A percentile compares a stretch with the other conserved stretches of the same genome.
Evolutionary conservation across 2,329 filamentous ascomycete genomes (phyloP).

Genomic region (Ophiocordyceps polyrhachis-furcata): DNA sequence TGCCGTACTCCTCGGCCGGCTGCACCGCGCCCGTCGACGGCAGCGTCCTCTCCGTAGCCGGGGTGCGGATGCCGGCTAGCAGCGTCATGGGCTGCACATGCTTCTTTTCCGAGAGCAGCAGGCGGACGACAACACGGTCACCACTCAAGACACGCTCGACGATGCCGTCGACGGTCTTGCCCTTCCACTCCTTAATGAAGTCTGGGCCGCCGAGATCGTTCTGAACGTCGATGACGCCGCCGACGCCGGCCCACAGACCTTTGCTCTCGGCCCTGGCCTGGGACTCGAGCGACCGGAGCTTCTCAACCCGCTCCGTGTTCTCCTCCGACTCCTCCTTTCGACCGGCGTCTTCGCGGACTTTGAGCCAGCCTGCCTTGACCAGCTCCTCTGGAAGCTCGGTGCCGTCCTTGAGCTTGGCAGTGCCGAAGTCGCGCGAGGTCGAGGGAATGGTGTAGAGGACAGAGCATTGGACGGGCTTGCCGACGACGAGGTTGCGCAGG

Average conservation of each 20-base stretch:
- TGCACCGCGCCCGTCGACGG: slow-evolving; percentile 63
- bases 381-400: slow-evolving; percentile 62
- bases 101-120: slow-evolving; percentile 63
- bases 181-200: slow-evolving; percentile 72
- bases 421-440: slow-evolving; percentile 74
- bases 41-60: slow-evolving; percentile 72
- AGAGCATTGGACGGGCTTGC: slow-evolving; percentile 71
- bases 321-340: slow-evolving; percentile 77
- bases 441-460: slow-evolving; percentile 77
- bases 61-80: slow-evolving; percentile 73
- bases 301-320: slow-evolving; percentile 51
- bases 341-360: slow-evolving; percentile 84
- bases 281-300: slow-evolving; percentile 57
- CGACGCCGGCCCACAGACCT: slow-evolving; percentile 57
- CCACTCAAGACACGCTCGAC: slow-evolving; percentile 84
- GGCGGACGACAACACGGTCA: slow-evolving; percentile 70
- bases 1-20: slow-evolving; percentile 73
- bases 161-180: slow-evolving; percentile 64
- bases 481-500: slow-evolving; percentile 65
- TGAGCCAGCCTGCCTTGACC: slow-evolving; percentile 79
- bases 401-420: slow-evolving; percentile 58
- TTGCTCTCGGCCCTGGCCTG: slow-evolving; percentile 62
- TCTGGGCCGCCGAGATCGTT: slow-evolving; percentile 67
- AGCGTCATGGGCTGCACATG: slow-evolving; percentile 81
- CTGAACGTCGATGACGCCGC: slow-evolving; percentile 53